phyloP scores from a whole-genome alignment of 805 yeast species.

The Candida awuae region DNA sequence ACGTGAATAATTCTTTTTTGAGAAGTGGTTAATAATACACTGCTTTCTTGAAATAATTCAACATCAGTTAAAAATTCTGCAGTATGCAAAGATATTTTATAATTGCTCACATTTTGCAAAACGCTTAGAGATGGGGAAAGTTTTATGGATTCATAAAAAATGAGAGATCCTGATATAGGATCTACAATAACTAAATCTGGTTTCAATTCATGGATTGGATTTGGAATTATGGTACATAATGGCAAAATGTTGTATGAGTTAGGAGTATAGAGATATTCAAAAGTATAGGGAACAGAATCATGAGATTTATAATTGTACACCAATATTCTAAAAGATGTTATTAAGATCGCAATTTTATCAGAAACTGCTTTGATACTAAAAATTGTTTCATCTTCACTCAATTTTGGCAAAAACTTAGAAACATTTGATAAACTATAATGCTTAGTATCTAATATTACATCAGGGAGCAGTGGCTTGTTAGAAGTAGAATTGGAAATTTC shows the following conservation, averaged over 20 bases:
- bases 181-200: conserved; percentile 71
- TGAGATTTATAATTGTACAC: conserved; percentile 65
- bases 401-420: conserved; percentile 38
- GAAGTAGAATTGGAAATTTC: too few relatives aligned
- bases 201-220: conserved; percentile 38
- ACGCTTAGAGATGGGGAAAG: conserved; percentile 51
- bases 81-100: conserved; percentile 35
- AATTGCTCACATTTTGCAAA: conserved; percentile 27
- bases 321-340: conserved; percentile 43
- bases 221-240: conserved; percentile 53
- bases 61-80: conserved; percentile 52
- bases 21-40: conserved; percentile 63
- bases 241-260: conserved; percentile 32
- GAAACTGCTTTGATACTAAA: conserved; percentile 21
- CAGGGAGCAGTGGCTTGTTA: too few relatives aligned
- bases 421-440: background rate
- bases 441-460: conserved; percentile 1
- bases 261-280: conserved; percentile 39
- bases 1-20: conserved; percentile 57
- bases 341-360: conserved; percentile 22
- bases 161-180: conserved; percentile 47
- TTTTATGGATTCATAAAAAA: conserved; percentile 68
- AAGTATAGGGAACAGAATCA: conserved; percentile 50
- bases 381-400: conserved; percentile 24
- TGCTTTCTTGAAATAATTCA: conserved; percentile 64